Base-by-base conservation (phyloP, 2,329 filamentous ascomycete genomes). In the Colletotrichum agaves region DNA sequence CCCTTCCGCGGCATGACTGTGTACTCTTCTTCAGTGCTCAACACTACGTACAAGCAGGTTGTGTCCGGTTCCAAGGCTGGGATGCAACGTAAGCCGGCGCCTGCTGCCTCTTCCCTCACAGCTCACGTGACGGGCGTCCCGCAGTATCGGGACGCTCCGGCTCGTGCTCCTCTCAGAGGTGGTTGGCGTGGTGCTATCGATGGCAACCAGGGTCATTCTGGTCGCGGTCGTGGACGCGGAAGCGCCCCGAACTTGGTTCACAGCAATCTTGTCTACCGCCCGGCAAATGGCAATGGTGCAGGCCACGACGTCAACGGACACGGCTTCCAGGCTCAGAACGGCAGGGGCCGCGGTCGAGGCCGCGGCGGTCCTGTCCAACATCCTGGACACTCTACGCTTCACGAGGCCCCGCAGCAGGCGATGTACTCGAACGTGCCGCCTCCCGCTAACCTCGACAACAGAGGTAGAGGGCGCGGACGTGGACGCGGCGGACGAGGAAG, bases 1-100 rank as follows among this genome's bases (percentile, higher is more conserved):
- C 90, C 93, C 41, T 99, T 99, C 88, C 90, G 95, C 39, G 96
- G 96, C 59, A 94, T 96, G 77, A 98, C 96, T 0, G 94, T 99
- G 4, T 89, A 93, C 2, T 88, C 91, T 6, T 91, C 92, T n/a
- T 92, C 93, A 0, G 94, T 98, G 2, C 86, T 99, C 37, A 99
- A 99, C 80, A 83, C 97, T 63, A 91, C 90, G 1, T 85, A 94
- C 75, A 91, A 88, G 73, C 96, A 99, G 80, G 87, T 97, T 19
- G 84, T 97, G 46, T 90, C 88, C 68, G 86, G 87, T 67, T 88
- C 91, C 57, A 87, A 87, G 76, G 83, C 87, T 46, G 80, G 82
- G 59, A 75, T 83, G 74, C 86, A 87, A 69, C 87, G 87, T 71
- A 83, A 84, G 49, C 83, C 82, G 8, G 76, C 79, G 71, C 78